A percentile compares a stretch with the other conserved stretches of the same genome.
Conservation (phyloP, 305 asterid species). For the Stenogyne calaminthoides region DNA sequence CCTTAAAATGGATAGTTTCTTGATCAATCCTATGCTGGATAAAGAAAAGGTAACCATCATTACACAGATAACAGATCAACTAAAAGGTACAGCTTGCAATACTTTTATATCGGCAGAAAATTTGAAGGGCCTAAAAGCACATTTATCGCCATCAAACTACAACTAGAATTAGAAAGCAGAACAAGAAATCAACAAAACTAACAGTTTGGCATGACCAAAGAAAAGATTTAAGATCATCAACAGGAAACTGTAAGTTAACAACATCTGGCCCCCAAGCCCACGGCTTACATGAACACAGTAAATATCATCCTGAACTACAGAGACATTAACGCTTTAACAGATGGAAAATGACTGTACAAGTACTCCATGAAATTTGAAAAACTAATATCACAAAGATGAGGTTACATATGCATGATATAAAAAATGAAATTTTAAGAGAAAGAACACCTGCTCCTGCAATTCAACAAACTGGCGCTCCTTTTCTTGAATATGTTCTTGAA, state of each 20-base stretch:
- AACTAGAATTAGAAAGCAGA: not conserved
- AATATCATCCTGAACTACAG: not conserved
- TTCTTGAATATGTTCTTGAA: slow-evolving; percentile 92
- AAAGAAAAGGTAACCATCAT: slow-evolving; percentile 26
- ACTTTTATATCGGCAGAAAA: not conserved
- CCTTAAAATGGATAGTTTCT: slow-evolving; percentile 70
- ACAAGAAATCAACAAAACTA: not conserved
- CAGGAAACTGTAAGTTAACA: not conserved
- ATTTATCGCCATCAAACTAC: not conserved
- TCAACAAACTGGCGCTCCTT: slow-evolving; percentile 77
- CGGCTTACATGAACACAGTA: not conserved
- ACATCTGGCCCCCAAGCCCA: not conserved
- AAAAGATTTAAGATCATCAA: not conserved
- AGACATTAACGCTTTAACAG: not conserved
- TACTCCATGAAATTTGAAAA: not conserved
- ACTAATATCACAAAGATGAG: not conserved
- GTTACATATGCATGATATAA: not conserved
- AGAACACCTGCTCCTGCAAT: slow-evolving; percentile 82
- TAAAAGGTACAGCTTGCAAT: not conserved
- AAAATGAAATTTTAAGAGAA: not conserved
- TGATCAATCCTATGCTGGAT: slow-evolving; percentile 86
- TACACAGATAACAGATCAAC: not conserved
- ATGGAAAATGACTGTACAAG: not conserved
- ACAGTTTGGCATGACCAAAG: not conserved
- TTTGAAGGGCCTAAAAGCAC: not conserved